These are phyloP conservation scores for Geranium brycei DNA, from an alignment of 345 rosid genomes.

Conservation along the genomic window DNA sequence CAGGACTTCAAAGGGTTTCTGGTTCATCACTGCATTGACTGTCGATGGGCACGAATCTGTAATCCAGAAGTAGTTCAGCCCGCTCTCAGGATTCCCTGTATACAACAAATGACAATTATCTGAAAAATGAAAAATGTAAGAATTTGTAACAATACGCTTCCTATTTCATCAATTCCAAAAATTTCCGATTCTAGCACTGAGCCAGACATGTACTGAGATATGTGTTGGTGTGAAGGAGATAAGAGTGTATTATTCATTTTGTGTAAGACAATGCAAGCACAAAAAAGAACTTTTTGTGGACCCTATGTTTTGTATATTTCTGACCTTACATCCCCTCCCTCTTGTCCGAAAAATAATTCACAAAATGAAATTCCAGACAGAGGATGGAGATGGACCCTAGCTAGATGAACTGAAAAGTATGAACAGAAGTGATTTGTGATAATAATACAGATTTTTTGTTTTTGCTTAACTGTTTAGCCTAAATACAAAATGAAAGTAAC, in stretches of 20 bases:
- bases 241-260: too few species aligned
- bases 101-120: not conserved
- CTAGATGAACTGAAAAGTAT: too few species aligned
- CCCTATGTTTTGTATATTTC: not conserved
- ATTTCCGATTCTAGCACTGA: not conserved
- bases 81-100: conserved; percentile 58
- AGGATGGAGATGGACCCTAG: too few species aligned
- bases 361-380: not conserved
- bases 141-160: not conserved
- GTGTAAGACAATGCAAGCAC: not conserved
- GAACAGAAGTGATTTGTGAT: too few species aligned
- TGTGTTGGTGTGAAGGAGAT: too few species aligned
- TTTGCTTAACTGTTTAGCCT: too few species aligned
- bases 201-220: not conserved
- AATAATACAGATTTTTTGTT: too few species aligned
- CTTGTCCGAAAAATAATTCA: not conserved
- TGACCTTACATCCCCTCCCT: not conserved
- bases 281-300: not conserved
- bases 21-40: conserved; percentile 57
- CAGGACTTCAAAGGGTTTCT: conserved; percentile 75
- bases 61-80: conserved; percentile 84
- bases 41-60: conserved; percentile 85
- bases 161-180: not conserved
- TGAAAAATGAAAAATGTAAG: too few species aligned
- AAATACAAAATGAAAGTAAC: not conserved